Conservation (phyloP, 257 asterid species). For the Capsicum baccatum region DNA sequence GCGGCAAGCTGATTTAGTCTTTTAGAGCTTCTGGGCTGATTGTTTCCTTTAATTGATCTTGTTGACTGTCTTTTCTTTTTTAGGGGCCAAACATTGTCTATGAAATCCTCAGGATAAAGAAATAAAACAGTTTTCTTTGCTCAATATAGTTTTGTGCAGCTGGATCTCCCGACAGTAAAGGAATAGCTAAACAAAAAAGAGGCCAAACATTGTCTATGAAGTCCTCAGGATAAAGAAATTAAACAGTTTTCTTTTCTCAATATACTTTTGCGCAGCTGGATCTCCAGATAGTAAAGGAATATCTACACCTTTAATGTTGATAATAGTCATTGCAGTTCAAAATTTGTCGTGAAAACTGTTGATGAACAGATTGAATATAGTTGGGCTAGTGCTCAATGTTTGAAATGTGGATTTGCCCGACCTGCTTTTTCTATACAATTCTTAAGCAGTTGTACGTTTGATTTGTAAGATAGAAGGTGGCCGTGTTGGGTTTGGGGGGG, state of each 20-base stretch:
- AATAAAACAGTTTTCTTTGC: background rate
- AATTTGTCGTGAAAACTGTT: slow-evolving; percentile 1
- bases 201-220: no score
- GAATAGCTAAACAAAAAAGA: background rate
- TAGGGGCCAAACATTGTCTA: background rate
- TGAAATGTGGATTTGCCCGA: background rate
- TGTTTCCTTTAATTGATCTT: background rate
- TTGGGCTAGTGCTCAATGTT: background rate
- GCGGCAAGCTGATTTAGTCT: slow-evolving; percentile 17
- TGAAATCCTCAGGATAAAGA: background rate
- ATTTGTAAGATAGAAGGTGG: background rate
- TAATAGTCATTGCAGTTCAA: background rate
- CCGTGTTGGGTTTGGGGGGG: no score
- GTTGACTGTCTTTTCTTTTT: background rate
- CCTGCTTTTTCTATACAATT: background rate
- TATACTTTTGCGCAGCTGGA: slow-evolving; percentile 9
- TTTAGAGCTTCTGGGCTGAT: background rate
- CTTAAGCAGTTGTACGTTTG: background rate
- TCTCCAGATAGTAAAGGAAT: slow-evolving; percentile 8
- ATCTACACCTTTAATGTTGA: background rate
- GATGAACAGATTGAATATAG: slow-evolving; percentile 11
- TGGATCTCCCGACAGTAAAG: slow-evolving; percentile 16
- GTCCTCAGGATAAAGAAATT: background rate
- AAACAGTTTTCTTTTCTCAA: slow-evolving; percentile 8
- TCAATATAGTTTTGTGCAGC: slow-evolving; percentile 6